Base-by-base conservation (phyloP, 495 filamentous ascomycete species). In the Xylaria castorea region DNA sequence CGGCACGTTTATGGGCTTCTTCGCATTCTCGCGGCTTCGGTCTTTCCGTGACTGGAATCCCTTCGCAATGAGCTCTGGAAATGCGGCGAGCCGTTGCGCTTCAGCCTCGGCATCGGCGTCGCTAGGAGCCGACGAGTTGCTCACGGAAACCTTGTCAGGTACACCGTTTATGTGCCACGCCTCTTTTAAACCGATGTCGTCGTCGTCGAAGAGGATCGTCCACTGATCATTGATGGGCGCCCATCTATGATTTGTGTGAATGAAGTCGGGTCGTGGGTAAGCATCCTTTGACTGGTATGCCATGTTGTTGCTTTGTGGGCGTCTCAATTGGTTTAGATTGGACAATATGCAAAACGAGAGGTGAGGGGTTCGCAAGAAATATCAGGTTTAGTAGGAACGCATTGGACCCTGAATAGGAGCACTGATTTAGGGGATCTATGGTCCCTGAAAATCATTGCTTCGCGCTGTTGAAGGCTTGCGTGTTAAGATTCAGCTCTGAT, bases 151-250 rank as follows among this genome's bases (percentile, higher is more conserved):
- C 55, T 75, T 73, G 2, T 75, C 75, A 30, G 80, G 80, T 2
- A 81, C 69, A 25, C 78, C 77, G n/a, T 74, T 73, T 8, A 76
- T 71, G 22, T 81, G 79, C 80, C 80, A 81, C 79, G 83, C 82
- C 44, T 79, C 65, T 25, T 66, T 68, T 9, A 87, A 80, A 3
- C 87, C 87, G 30, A 78, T 70, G 73, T 90, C 87, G 32, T 80
- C 72, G 77, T 90, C 87, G 78, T 91, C 89, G 73, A 90, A 91
- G 71, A 86, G 78, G 73, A 90, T 85, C 62, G 80, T 76, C 88
- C 89, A 91, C 42, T 83, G 74, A 7, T 87, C 86, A 77, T 91
- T 83, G 12, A 90, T 82, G 20, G 85, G 82, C 20, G 76, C 71
- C 89, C 89, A 91, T 74, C 80, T 82, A 16, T 87, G 84, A 48